Percentiles rank a stretch among this genome's conserved stretches.
Evolutionary conservation across 139 green algal genomes (phyloP).

Genomic region (Nannochloris sp.): DNA sequence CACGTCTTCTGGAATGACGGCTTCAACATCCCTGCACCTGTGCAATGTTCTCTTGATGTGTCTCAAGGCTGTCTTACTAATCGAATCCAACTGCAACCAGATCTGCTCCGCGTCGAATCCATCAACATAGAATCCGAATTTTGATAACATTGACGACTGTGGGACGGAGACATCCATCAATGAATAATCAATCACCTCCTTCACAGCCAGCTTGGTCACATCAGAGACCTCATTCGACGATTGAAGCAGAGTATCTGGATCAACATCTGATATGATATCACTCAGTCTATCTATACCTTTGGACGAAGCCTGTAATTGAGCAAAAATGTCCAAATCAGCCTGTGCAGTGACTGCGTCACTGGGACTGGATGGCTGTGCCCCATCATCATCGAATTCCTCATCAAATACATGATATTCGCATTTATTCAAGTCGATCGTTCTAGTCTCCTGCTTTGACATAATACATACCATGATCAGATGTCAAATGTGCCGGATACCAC

Average conservation of each 20-base stretch:
- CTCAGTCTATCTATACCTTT: too few relatives aligned
- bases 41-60: slow-evolving; percentile 23
- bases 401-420: background rate
- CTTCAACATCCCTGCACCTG: slow-evolving; percentile 8
- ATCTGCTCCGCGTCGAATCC: slow-evolving; percentile 68
- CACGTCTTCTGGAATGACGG: slow-evolving; percentile 31
- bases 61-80: slow-evolving; percentile 11
- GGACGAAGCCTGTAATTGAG: too few relatives aligned
- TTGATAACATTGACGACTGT: background rate
- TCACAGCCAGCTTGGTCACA: slow-evolving; percentile 40
- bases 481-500: too few relatives aligned
- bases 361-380: too few relatives aligned
- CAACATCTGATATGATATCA: background rate
- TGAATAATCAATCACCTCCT: slow-evolving; percentile 32
- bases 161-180: too few relatives aligned
- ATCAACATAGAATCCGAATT: slow-evolving; percentile 33
- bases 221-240: slow-evolving; percentile 34
- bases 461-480: too few relatives aligned
- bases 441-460: background rate
- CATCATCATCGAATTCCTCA: too few relatives aligned
- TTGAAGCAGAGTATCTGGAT: slow-evolving; percentile 50
- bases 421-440: slow-evolving; percentile 1
- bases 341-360: too few relatives aligned
- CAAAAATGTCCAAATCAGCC: too few relatives aligned
- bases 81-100: slow-evolving; percentile 58